These are phyloP conservation scores for Blastosporella zonata DNA, from an alignment of 1,284 basidiomycete genomes.

Conservation along the genomic window DNA sequence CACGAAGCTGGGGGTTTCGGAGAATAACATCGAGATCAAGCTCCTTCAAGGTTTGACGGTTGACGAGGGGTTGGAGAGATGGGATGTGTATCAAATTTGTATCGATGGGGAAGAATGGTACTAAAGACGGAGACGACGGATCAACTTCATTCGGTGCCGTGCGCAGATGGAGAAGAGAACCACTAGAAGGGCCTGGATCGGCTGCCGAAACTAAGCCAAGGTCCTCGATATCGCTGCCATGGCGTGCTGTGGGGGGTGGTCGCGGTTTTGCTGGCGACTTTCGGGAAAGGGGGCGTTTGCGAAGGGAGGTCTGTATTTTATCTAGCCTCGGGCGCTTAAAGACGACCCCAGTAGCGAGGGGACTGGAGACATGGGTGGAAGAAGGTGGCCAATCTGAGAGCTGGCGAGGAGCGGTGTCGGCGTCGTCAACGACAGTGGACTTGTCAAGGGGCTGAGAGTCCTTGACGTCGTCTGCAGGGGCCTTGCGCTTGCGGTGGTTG, in stretches of 20 bases:
- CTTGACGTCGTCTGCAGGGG: conserved; percentile 42
- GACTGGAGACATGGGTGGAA: conserved; percentile 31
- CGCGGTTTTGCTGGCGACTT: conserved; percentile 19
- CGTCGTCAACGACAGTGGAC: conserved; percentile 19
- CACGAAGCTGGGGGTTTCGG: conserved; percentile 85
- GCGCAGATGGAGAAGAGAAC: conserved; percentile 35
- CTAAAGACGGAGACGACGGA: conserved; percentile 25
- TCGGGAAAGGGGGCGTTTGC: conserved; percentile 20
- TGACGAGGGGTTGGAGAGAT: conserved; percentile 74
- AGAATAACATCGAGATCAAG: conserved; percentile 85
- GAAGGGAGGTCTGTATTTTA: conserved; percentile 32
- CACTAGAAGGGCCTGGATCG: conserved; percentile 45
- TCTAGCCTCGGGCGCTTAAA: conserved; percentile 40
- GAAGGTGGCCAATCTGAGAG: conserved; percentile 32
- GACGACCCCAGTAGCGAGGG: conserved; percentile 26
- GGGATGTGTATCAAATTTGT: conserved; percentile 61
- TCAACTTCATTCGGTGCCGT: conserved; percentile 27
- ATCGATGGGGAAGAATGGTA: conserved; percentile 43
- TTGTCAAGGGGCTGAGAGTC: conserved; percentile 27
- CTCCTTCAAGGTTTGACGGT: conserved; percentile 79
- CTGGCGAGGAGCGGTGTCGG: conserved; percentile 26
- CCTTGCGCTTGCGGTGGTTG: conserved; percentile 56
- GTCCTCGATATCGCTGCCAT: conserved; percentile 49
- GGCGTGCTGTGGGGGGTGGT: conserved; percentile 32
- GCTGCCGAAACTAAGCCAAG: conserved; percentile 46